These are phyloP conservation scores for Stevia rebaudiana DNA, from an alignment of 140 eudicot genomes.

Conservation along the genomic window DNA sequence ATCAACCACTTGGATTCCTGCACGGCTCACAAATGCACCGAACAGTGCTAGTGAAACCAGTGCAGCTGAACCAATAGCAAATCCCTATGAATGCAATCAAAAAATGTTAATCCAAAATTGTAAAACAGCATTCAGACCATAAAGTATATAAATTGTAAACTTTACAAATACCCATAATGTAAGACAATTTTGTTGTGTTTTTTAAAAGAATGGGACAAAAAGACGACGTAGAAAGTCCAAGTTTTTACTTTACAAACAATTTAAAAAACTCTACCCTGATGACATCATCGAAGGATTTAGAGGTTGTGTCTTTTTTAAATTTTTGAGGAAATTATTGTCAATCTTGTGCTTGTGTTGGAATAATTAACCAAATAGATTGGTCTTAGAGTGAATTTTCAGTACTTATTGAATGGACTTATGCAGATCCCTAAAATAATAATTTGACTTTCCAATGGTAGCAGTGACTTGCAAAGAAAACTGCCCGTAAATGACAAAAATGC, in stretches of 20 bases:
- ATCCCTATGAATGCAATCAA: constrained; percentile 38
- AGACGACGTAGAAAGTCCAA: background rate
- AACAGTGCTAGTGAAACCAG: constrained; percentile 71
- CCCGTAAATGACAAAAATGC: background rate
- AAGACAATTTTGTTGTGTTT: background rate
- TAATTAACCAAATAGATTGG: too few relatives aligned
- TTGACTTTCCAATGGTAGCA: too few relatives aligned
- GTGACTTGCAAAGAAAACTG: too few relatives aligned
- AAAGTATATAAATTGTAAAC: too few relatives aligned
- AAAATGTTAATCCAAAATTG: background rate
- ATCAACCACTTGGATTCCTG: constrained; percentile 54
- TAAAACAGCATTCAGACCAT: too few relatives aligned
- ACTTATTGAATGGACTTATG: background rate
- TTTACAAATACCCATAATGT: too few relatives aligned
- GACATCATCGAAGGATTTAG: too few relatives aligned
- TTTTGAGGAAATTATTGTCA: background rate
- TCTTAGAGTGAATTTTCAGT: background rate
- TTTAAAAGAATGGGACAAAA: background rate
- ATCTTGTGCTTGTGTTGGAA: background rate
- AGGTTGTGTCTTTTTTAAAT: background rate
- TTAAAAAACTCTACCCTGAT: too few relatives aligned
- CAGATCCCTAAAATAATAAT: too few relatives aligned
- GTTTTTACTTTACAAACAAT: background rate
- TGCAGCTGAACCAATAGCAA: constrained; percentile 87
- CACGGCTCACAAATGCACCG: constrained; percentile 91